Evolutionary conservation across 306 rosid genomes (phyloP).

Genomic region (Arachis hypogaea): DNA sequence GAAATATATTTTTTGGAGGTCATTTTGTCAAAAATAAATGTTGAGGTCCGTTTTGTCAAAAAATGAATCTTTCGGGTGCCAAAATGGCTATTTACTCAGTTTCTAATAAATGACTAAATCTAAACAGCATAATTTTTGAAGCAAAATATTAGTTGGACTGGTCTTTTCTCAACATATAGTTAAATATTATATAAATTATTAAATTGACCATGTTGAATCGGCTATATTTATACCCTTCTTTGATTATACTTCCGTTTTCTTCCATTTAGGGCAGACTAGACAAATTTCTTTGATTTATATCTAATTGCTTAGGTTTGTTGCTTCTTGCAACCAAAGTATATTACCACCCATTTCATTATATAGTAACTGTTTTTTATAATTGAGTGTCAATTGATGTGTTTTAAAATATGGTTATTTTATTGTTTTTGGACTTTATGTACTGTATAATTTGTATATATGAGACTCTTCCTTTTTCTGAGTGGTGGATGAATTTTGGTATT

Average conservation of each 20-base stretch:
- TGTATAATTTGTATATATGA: constrained; percentile 11
- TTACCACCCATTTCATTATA: neutral
- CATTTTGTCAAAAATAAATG: no score
- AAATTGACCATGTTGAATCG: constrained; percentile 12
- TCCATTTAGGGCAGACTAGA: neutral
- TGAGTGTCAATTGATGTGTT: constrained; percentile 23
- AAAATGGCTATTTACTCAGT: no score
- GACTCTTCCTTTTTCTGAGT: constrained; percentile 22
- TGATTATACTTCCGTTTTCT: constrained; percentile 1
- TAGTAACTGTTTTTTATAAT: constrained; percentile 1
- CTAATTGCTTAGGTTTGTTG: constrained; percentile 1
- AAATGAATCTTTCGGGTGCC: no score
- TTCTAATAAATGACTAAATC: neutral
- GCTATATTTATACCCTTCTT: constrained; percentile 16
- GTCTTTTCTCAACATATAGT: neutral
- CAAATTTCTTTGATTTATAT: neutral
- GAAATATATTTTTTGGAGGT: no score
- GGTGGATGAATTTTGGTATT: neutral
- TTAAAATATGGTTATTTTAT: neutral
- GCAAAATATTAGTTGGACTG: constrained; percentile 14
- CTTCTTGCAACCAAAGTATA: constrained; percentile 19
- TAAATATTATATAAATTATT: neutral
- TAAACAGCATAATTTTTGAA: constrained; percentile 28
- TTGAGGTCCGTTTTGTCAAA: no score
- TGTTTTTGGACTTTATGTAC: neutral